A percentile compares a stretch with the other conserved stretches of the same genome.
These are phyloP conservation scores for Dendrobium chrysotoxum DNA, from an alignment of 106 monocot genomes.

Conservation along the genomic window DNA sequence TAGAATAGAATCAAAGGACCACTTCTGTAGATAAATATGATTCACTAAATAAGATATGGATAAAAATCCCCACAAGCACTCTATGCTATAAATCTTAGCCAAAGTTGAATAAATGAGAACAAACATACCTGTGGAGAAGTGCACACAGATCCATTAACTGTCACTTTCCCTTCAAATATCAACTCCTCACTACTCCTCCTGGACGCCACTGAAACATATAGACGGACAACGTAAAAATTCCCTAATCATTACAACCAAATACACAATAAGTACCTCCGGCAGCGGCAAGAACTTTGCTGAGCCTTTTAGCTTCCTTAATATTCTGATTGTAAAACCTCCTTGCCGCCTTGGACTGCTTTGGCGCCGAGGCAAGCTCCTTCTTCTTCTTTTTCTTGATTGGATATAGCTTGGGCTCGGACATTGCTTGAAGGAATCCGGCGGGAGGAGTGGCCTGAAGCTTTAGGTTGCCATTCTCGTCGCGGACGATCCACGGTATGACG, in stretches of 20 bases:
- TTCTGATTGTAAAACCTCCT: constrained; percentile 90
- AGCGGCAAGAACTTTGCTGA: constrained; percentile 78
- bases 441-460: constrained; percentile 55
- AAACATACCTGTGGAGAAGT: constrained; percentile 75
- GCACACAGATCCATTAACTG: constrained; percentile 85
- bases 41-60: neutral
- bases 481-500: constrained; percentile 70
- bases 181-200: constrained; percentile 80
- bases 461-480: constrained; percentile 51
- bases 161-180: constrained; percentile 88
- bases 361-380: constrained; percentile 17
- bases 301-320: constrained; percentile 69
- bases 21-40: neutral
- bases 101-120: neutral
- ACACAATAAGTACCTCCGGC: constrained; percentile 59
- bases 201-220: constrained; percentile 62
- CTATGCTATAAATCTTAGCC: neutral
- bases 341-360: constrained; percentile 88
- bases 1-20: neutral
- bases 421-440: constrained; percentile 55
- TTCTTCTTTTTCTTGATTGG: constrained; percentile 26
- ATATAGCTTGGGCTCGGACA: constrained; percentile 32
- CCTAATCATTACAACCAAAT: neutral
- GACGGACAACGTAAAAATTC: neutral
- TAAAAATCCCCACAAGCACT: neutral